Evolutionary conservation across 2,329 filamentous ascomycete species (phyloP).

Genomic region (Onygena corvina): DNA sequence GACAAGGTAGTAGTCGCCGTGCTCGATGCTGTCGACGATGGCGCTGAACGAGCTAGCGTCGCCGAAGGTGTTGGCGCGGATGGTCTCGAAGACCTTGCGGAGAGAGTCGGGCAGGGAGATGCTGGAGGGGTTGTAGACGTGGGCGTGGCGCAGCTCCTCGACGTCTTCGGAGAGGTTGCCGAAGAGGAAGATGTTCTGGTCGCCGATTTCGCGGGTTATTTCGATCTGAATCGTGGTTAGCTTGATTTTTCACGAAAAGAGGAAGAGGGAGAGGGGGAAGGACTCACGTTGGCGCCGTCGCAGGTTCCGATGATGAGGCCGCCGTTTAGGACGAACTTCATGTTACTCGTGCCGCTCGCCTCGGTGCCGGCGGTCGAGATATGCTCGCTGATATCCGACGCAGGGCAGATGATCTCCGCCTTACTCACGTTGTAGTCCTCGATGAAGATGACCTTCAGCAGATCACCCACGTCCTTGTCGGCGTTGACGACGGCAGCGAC

Average conservation of each 20-base stretch:
- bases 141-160: slow-evolving; percentile 81
- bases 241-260: background rate
- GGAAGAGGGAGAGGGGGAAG: slow-evolving; percentile 1
- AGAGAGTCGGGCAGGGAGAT: slow-evolving; percentile 69
- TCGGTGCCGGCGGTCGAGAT: slow-evolving; percentile 97
- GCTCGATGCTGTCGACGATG: slow-evolving; percentile 73
- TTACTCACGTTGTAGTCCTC: slow-evolving; percentile 99
- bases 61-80: slow-evolving; percentile 71
- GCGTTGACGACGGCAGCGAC: slow-evolving; percentile 86
- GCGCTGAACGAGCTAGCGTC: slow-evolving; percentile 66
- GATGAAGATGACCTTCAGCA: slow-evolving; percentile 93
- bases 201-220: slow-evolving; percentile 92
- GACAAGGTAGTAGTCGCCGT: slow-evolving; percentile 95
- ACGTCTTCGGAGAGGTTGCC: slow-evolving; percentile 93
- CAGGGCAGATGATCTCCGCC: slow-evolving; percentile 89
- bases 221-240: slow-evolving; percentile 56
- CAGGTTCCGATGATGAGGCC: slow-evolving; percentile 96
- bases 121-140: slow-evolving; percentile 58
- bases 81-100: slow-evolving; percentile 67
- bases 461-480: slow-evolving; percentile 79
- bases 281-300: slow-evolving; percentile 84
- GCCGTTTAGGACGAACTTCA: slow-evolving; percentile 98
- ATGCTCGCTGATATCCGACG: slow-evolving; percentile 93
- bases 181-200: slow-evolving; percentile 97
- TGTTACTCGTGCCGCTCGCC: slow-evolving; percentile 81